Conservation (phyloP, 129 eudicot genomes). For the Mikania micrantha region DNA sequence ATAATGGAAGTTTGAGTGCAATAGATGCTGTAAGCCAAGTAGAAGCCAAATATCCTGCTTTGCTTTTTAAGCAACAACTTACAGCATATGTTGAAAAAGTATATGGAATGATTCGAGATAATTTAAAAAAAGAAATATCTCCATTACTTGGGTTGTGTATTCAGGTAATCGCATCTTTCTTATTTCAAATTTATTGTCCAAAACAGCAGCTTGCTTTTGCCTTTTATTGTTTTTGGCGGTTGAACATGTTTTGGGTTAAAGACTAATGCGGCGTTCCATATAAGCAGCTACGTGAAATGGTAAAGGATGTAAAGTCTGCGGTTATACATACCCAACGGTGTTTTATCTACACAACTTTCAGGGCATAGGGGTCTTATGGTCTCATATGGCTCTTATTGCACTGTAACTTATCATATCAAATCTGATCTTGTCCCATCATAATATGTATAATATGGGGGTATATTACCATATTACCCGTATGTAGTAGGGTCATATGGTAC, state of each 20-base stretch:
- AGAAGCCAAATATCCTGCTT: conserved; percentile 90
- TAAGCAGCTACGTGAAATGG: not conserved
- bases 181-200: not conserved
- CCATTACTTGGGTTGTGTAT: conserved; percentile 43
- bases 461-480: too few relatives aligned
- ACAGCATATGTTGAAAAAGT: conserved; percentile 95
- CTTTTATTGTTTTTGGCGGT: not conserved
- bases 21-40: conserved; percentile 32
- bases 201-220: not conserved
- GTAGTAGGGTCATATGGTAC: too few relatives aligned
- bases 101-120: conserved; percentile 93
- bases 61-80: conserved; percentile 96
- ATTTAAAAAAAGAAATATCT: conserved; percentile 90
- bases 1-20: conserved; percentile 22
- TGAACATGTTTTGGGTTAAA: not conserved
- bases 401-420: too few relatives aligned
- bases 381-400: too few relatives aligned
- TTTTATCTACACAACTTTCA: too few relatives aligned
- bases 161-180: conserved; percentile 48
- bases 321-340: too few relatives aligned
- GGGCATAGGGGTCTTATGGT: too few relatives aligned
- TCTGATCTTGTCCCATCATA: too few relatives aligned
- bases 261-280: not conserved
- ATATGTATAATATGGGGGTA: too few relatives aligned
- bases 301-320: not conserved